Evolutionary conservation across 1,284 basidiomycete species (phyloP).

Genomic region (Ceratobasidium sp.): DNA sequence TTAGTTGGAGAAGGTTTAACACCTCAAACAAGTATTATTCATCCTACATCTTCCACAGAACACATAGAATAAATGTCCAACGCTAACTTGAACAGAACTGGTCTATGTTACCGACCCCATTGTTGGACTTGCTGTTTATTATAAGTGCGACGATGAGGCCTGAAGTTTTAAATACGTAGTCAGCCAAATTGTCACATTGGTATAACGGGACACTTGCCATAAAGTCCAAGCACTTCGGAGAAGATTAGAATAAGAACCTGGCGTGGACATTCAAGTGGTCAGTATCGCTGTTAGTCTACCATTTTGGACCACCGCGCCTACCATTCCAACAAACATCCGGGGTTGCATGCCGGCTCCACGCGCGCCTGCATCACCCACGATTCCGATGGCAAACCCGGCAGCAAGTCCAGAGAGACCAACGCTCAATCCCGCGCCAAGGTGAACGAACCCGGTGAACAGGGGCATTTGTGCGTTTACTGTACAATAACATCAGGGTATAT

Average conservation of each 20-base stretch:
- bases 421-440: slow-evolving; percentile 88
- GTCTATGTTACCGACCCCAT: neutral
- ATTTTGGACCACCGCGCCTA: slow-evolving; percentile 51
- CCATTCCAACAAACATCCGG: slow-evolving; percentile 91
- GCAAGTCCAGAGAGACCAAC: slow-evolving; percentile 91
- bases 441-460: slow-evolving; percentile 86
- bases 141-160: slow-evolving; percentile 90
- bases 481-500: neutral
- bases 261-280: neutral
- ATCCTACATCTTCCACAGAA: neutral
- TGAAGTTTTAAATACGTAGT: slow-evolving; percentile 49
- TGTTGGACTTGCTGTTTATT: slow-evolving; percentile 70
- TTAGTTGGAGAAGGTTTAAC: neutral
- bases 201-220: slow-evolving; percentile 57
- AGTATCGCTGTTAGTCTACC: neutral
- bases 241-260: slow-evolving; percentile 82
- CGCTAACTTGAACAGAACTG: neutral
- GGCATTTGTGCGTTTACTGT: slow-evolving; percentile 45
- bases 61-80: neutral
- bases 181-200: neutral
- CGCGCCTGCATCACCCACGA: slow-evolving; percentile 96
- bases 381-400: slow-evolving; percentile 91
- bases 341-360: slow-evolving; percentile 92
- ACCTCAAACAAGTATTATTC: neutral
- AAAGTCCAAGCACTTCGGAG: slow-evolving; percentile 78